Base-by-base conservation (phyloP, 768 basidiomycete species). In the Termitomyces sp. region DNA sequence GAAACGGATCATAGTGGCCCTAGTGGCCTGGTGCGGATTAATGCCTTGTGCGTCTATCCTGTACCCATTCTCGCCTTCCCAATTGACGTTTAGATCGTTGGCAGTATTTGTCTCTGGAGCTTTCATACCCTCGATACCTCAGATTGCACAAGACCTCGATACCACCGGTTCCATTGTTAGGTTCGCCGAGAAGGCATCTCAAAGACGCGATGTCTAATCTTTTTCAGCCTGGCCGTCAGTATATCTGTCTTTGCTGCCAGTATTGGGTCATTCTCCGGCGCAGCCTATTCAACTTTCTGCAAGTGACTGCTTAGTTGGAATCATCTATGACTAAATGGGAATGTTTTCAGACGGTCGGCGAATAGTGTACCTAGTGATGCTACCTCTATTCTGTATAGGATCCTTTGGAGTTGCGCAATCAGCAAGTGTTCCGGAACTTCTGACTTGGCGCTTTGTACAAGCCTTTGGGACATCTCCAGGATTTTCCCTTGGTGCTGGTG, bases 61-160 rank as follows among this genome's bases (percentile, higher is more conserved):
- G 19, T 41, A 38, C 7, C 7, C 37, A 35, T 50, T 5, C 43
- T 44, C 14, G n/a, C 21, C 32, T 27, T 48, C 21, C 37, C 23
- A 53, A 32, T 32, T 48, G 12, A n/a, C 48, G 27, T 41, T 32
- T 21, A 23, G 48, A 48, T 34, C 42, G 35, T 31, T 46, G 16
- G 62, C 11, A 92, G 90, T 87, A 37, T 84, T 92, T 58, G 82
- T 87, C 0, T 73, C 82, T 7, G 85, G 82, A 0, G 82, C 82
- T 0, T 90, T 92, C 66, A 77, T 90, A 2, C 90, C 90, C 0
- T 83, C 84, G 0, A 87, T 92, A 54, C 88, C 89, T 0, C 80
- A 87, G 49, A 84, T 94, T 44, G 83, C 90, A 8, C 69, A 68
- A 27, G 89, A 93, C 57, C 68, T 93, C 10, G 47, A 79, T 25